Percentiles rank a stretch among this genome's conserved stretches.
These are phyloP conservation scores for Thielaviopsis ethacetica DNA, from an alignment of 2,329 filamentous ascomycete genomes.

Conservation along the genomic window DNA sequence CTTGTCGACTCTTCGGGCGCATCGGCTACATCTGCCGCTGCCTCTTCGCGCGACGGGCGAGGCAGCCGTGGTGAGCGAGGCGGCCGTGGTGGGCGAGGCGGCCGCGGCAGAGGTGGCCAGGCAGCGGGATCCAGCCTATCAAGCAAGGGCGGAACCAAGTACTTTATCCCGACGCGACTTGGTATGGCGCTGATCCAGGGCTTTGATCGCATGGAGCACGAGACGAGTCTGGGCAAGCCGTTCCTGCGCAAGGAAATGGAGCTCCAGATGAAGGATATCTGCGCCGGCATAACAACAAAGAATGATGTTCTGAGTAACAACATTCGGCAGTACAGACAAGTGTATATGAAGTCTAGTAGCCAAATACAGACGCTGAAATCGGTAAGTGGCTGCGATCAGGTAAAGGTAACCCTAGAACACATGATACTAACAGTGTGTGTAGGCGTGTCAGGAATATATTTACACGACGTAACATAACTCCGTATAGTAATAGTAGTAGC, in stretches of 20 bases:
- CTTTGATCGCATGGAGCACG: constrained; percentile 86
- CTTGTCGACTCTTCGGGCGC: constrained; percentile 33
- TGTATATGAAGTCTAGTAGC: constrained; percentile 68
- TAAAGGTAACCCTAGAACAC: not conserved
- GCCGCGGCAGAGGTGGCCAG: constrained; percentile 24
- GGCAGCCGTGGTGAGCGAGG: constrained; percentile 28
- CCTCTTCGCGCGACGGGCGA: constrained; percentile 29
- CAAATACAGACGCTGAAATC: constrained; percentile 51
- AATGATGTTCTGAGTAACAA: constrained; percentile 66
- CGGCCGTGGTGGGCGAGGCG: constrained; percentile 19
- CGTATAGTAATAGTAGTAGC: not conserved
- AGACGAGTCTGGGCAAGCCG: constrained; percentile 84
- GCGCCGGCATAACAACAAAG: constrained; percentile 65
- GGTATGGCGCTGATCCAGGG: constrained; percentile 86
- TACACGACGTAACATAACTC: not conserved
- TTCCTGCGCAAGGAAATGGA: constrained; percentile 98
- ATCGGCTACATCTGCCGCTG: constrained; percentile 14
- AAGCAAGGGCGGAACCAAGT: constrained; percentile 41
- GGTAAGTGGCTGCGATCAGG: constrained; percentile 27
- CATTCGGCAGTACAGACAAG: constrained; percentile 68
- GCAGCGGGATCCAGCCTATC: not conserved
- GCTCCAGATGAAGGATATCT: constrained; percentile 89
- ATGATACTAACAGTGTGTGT: not conserved
- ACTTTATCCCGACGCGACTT: constrained; percentile 84
- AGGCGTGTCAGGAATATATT: not conserved